Conservation (phyloP, 768 basidiomycete species). For the Lactarius sp. region DNA sequence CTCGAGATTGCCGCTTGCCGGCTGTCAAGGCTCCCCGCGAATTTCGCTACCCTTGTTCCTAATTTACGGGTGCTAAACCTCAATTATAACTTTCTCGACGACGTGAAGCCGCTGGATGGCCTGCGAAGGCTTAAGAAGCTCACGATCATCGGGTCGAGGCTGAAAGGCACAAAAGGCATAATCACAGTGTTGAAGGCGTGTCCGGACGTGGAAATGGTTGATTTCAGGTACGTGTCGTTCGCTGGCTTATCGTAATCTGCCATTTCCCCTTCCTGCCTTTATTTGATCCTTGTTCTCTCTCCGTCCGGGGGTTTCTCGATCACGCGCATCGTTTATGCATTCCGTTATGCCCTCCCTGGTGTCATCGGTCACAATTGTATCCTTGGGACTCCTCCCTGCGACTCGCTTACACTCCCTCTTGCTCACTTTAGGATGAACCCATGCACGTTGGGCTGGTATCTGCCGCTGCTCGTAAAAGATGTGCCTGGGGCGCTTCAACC, state of each 20-base stretch:
- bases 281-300: constrained; percentile 10
- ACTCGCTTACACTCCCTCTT: constrained; percentile 14
- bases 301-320: not conserved
- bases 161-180: constrained; percentile 70
- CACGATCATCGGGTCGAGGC: constrained; percentile 76
- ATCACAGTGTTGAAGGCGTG: constrained; percentile 67
- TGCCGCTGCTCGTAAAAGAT: constrained; percentile 75
- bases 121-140: constrained; percentile 75
- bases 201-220: constrained; percentile 80
- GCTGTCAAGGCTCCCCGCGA: constrained; percentile 65
- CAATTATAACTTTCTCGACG: constrained; percentile 94
- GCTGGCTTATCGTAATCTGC: constrained; percentile 23
- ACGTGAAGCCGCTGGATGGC: constrained; percentile 60
- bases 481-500: constrained; percentile 63
- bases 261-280: constrained; percentile 5
- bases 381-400: not conserved
- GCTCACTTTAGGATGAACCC: constrained; percentile 76
- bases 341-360: not conserved
- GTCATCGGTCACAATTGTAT: not conserved
- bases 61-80: constrained; percentile 90
- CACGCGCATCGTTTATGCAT: constrained; percentile 6
- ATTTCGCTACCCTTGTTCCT: constrained; percentile 62
- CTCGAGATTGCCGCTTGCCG: constrained; percentile 88
- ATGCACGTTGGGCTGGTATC: constrained; percentile 92
- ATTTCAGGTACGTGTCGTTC: constrained; percentile 65